These are phyloP conservation scores for Xanthoconium stramineum DNA, from an alignment of 768 basidiomycete genomes.

Conservation along the genomic window DNA sequence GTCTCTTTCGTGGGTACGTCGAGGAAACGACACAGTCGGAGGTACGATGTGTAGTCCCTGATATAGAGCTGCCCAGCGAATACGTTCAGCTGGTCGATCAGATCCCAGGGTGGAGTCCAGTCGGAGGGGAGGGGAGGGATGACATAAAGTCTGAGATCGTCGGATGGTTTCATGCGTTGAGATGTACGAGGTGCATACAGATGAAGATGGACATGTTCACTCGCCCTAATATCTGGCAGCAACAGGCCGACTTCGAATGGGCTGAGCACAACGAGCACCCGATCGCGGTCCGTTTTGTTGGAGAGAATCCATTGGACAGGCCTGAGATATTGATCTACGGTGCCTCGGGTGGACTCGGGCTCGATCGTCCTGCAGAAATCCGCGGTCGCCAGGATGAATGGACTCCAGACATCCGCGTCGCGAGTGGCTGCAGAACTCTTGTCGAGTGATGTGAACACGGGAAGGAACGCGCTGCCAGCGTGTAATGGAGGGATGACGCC, in stretches of 20 bases:
- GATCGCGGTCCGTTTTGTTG: not conserved
- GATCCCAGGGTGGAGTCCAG: not conserved
- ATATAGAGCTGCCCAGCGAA: not conserved
- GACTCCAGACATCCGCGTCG: slow-evolving; percentile 13
- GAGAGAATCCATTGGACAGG: slow-evolving; percentile 26
- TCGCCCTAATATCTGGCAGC: slow-evolving; percentile 34
- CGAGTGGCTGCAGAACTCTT: not conserved
- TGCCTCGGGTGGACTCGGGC: not conserved
- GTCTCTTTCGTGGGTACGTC: not conserved
- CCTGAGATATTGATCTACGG: slow-evolving; percentile 4
- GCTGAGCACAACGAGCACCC: slow-evolving; percentile 22
- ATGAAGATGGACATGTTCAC: slow-evolving; percentile 5
- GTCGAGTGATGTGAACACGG: slow-evolving; percentile 2
- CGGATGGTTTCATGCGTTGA: slow-evolving; percentile 33
- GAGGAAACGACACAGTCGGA: slow-evolving; percentile 22
- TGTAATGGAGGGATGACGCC: not conserved
- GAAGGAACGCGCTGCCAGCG: not conserved
- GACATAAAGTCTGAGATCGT: slow-evolving; percentile 22
- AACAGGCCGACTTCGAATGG: slow-evolving; percentile 32
- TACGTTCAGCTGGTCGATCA: not conserved
- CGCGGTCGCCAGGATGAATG: slow-evolving; percentile 3
- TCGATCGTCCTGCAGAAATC: slow-evolving; percentile 13
- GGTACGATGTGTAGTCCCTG: slow-evolving; percentile 7
- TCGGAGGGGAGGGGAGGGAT: slow-evolving; percentile 2
- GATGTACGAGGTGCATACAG: slow-evolving; percentile 28